Evolutionary conservation across 805 yeast species (phyloP), one percentile per base, ranked within the genome.

Genomic region (Saccharomyces eubayanus): DNA sequence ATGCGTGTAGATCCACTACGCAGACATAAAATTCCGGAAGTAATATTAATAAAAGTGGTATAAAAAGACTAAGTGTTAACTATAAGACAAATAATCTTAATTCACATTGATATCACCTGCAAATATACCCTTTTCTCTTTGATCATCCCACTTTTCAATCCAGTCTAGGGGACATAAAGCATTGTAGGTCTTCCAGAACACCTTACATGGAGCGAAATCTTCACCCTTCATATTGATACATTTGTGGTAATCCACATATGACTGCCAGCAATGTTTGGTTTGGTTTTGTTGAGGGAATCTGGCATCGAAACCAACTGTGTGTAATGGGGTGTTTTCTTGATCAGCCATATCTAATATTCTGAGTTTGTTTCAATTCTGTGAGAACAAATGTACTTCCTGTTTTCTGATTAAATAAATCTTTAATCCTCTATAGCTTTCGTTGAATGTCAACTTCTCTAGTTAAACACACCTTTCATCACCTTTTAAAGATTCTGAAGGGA

Each of bases 261-360:
- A 81, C 79, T 92, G 97, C 84, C 92, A 95, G 81, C 98, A 94
- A 81, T 92, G 97, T 78, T 87, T 90, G 68, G 97, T 89, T 77
- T 92, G 99, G 84, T 92, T 92, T 75, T 84, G 91, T 80, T 89
- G 83, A 63, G 99, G 98, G 84, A 91, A 91, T 75, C 97, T 85
- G 68, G 96, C 86, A 74, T 88, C 96, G 77, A 87, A 87, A 57
- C 86, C 87, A 68, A 82, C 84, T 55, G 86, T 83, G 65, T 75
- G 80, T 62, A 81, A 71, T 63, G 79, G 79, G 63, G 75, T 66
- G 55, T 70, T 76, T 52, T 64, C 67, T 52, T 67, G 56, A 31
- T 57, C 59, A 20, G 62, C 57, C 55, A 61, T 57, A 36, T 29
- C 31, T 49, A 24, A 52, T 27, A 24, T 27, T n/a, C 20, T 46